Percentiles rank a stretch among this genome's conserved stretches.
Conservation (phyloP, 352 stramenopile species). For the Thraustotheca clavata region DNA sequence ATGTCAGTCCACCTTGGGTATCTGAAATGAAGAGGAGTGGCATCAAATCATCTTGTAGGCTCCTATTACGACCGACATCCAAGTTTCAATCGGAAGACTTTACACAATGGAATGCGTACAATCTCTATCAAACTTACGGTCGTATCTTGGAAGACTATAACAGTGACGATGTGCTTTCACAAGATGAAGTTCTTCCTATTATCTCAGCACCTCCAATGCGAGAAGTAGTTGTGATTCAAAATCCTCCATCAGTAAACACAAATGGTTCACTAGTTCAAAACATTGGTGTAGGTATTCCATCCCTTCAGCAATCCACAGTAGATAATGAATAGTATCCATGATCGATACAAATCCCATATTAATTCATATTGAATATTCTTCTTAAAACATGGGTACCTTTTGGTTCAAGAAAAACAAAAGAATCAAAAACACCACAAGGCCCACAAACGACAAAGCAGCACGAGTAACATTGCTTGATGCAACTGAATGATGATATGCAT, state of each 20-base stretch:
- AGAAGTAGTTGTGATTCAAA: not conserved
- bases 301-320: not conserved
- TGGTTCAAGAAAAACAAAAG: slow-evolving; percentile 16
- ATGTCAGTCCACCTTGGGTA: not conserved
- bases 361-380: not conserved
- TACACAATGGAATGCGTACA: not conserved
- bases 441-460: slow-evolving; percentile 9
- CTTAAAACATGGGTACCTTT: slow-evolving; percentile 14
- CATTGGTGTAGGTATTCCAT: not conserved
- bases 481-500: slow-evolving; percentile 67
- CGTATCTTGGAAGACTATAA: not conserved
- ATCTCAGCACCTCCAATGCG: not conserved
- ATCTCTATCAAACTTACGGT: not conserved
- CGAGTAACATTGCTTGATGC: slow-evolving; percentile 63
- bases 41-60: not conserved
- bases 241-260: not conserved
- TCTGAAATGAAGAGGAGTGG: not conserved
- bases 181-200: not conserved
- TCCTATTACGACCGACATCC: not conserved
- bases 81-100: not conserved
- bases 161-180: not conserved
- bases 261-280: not conserved
- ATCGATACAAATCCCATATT: not conserved
- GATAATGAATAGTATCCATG: not conserved
- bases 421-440: slow-evolving; percentile 16